Evolutionary conservation across 495 filamentous ascomycete species (phyloP).

Genomic region (Chlorociboria aeruginascens): DNA sequence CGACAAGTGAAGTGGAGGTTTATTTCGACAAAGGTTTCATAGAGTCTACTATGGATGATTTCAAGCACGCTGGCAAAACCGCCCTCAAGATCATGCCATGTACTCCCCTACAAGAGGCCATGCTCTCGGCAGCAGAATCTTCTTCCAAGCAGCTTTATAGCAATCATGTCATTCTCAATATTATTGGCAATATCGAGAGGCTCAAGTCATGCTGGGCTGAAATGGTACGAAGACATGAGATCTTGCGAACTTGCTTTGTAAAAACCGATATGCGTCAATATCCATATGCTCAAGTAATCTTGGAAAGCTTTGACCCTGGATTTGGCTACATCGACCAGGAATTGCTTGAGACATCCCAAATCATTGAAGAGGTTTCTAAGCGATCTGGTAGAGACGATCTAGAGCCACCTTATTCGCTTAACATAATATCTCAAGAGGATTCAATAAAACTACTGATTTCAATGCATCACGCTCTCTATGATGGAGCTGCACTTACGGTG

Average conservation of each 20-base stretch:
- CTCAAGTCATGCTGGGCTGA: constrained; percentile 34
- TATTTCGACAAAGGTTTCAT: constrained; percentile 28
- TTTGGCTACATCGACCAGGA: background rate
- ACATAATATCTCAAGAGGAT: constrained; percentile 10
- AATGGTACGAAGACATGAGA: constrained; percentile 43
- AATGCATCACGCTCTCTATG: constrained; percentile 76
- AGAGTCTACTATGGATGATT: constrained; percentile 20
- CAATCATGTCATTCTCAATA: constrained; percentile 40
- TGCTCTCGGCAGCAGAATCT: constrained; percentile 37
- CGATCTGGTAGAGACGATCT: background rate
- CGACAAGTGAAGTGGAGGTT: constrained; percentile 1
- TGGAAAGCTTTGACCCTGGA: constrained; percentile 16
- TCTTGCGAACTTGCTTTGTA: constrained; percentile 47
- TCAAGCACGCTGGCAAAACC: constrained; percentile 21
- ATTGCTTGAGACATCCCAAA: background rate
- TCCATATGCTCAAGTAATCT: constrained; percentile 46
- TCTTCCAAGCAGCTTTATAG: constrained; percentile 30
- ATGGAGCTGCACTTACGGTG: constrained; percentile 55
- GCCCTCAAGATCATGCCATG: constrained; percentile 56
- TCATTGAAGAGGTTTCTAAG: no score
- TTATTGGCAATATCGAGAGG: constrained; percentile 27
- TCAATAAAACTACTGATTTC: constrained; percentile 35
- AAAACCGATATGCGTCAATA: constrained; percentile 33
- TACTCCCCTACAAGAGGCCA: constrained; percentile 71
- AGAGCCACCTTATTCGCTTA: constrained; percentile 23